Evolutionary conservation across 2,329 filamentous ascomycete species (phyloP).

Genomic region (Phialophora chinensis): DNA sequence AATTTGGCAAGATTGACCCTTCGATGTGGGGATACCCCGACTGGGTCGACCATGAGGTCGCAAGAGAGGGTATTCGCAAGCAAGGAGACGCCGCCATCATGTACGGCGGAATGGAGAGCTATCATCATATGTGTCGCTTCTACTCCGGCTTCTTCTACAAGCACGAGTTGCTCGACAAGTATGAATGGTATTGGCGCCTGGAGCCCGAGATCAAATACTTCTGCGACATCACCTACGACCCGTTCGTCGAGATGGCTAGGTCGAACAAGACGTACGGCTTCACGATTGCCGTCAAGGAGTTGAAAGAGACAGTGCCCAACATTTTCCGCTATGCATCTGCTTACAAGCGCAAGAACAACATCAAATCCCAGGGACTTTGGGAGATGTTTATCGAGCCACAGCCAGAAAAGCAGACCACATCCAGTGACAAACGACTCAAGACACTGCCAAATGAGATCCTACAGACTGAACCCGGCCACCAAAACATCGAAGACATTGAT

Average conservation of each 20-base stretch:
- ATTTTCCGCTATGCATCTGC: constrained; percentile 99
- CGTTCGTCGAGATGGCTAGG: constrained; percentile 93
- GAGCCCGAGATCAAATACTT: constrained; percentile 99
- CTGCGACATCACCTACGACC: constrained; percentile 98
- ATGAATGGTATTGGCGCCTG: constrained; percentile 99
- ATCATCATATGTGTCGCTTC: constrained; percentile 99
- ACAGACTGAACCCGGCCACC: constrained; percentile 72
- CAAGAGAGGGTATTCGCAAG: constrained; percentile 93
- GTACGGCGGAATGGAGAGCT: constrained; percentile 98
- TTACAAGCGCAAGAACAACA: constrained; percentile 90
- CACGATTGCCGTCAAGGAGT: constrained; percentile 97
- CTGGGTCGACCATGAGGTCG: constrained; percentile 92
- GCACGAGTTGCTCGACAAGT: constrained; percentile 90
- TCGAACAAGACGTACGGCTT: constrained; percentile 98
- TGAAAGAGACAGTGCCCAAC: constrained; percentile 96
- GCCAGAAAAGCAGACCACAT: constrained; percentile 54
- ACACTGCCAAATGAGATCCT: constrained; percentile 82
- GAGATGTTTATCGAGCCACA: constrained; percentile 94
- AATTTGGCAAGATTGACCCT: constrained; percentile 91
- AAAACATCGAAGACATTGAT: constrained; percentile 79
- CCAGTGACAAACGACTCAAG: constrained; percentile 68
- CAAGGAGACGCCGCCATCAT: constrained; percentile 97
- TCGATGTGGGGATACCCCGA: constrained; percentile 97
- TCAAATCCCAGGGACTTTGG: constrained; percentile 92
- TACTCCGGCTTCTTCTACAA: constrained; percentile 99